Evolutionary conservation across 768 basidiomycete genomes (phyloP).

Genomic region (Lactarius trivialis): DNA sequence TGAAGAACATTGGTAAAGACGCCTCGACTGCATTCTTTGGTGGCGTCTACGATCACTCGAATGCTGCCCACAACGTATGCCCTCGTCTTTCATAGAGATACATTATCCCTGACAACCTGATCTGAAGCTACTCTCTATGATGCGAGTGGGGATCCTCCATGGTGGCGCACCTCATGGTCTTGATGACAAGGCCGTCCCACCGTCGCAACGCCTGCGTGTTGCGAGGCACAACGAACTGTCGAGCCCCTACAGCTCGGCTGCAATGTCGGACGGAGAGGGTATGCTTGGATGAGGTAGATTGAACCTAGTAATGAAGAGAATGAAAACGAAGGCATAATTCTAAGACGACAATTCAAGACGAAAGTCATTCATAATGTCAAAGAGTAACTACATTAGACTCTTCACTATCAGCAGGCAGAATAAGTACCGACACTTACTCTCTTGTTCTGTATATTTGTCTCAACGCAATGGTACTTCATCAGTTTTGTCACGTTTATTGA

Average conservation of each 20-base stretch:
- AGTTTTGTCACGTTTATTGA: not conserved
- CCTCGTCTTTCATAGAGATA: not conserved
- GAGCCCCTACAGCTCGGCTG: constrained; percentile 31
- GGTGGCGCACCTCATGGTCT: constrained; percentile 48
- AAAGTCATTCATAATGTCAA: not conserved
- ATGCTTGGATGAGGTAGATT: constrained; percentile 26
- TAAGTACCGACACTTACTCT: not conserved
- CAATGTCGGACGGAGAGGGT: constrained; percentile 32
- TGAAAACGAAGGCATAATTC: not conserved
- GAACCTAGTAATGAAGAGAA: not conserved
- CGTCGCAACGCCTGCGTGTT: constrained; percentile 43
- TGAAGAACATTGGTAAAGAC: constrained; percentile 83
- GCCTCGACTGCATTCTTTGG: constrained; percentile 94
- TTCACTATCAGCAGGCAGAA: not conserved
- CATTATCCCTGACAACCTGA: constrained; percentile 2
- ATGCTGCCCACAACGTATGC: constrained; percentile 77
- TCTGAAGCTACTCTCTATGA: constrained; percentile 46
- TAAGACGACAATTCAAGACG: not conserved
- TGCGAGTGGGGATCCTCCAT: constrained; percentile 51
- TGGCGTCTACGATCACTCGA: constrained; percentile 83
- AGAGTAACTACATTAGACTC: not conserved
- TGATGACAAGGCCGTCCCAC: constrained; percentile 43
- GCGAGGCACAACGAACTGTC: constrained; percentile 34
- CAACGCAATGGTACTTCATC: not conserved
- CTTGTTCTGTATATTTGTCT: not conserved